Base-by-base conservation (phyloP, 2,329 filamentous ascomycete genomes). In the Calonectria hongkongensis region DNA sequence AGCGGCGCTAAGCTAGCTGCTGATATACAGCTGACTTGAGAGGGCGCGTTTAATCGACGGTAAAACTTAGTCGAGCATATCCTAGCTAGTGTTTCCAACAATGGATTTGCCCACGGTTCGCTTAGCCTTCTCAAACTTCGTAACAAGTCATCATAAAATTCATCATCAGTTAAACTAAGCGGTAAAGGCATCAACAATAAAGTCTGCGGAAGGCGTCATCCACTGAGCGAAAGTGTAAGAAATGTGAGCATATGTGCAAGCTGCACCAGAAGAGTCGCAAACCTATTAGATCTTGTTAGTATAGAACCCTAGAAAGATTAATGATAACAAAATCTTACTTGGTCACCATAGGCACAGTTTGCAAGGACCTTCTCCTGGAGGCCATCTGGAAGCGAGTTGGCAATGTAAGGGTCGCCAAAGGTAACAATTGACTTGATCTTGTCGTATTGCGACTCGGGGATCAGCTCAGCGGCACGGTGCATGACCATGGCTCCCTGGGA, bases 401-500 rank as follows among this genome's bases (percentile, higher is more conserved):
- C n/a, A 4, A 60, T 60, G 54, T 60, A 60, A 18, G 54, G 54
- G 33, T 60, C 54, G 7, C 54, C 54, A 18, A 60, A 60, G n/a
- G 54, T 60, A 21, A 60, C 54, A 12, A 60, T 36, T 0, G 54
- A 60, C 54, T 60, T 60, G 54, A 60, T 60, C 54, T 41, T 60
- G 9, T 6, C 54, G 8, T 41, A 60, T 1, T n/a, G 39, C 2
- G 36, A 15, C 36, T 60, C 54, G 3, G 54, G 54, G 6, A 60
- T 43, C n/a, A 60, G 21, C n/a, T 60, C 21, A 4, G 33, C 33
- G 1, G 54, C 54, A 25, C 54, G 54, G n/a, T 60, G 54, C 54
- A 60, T 41, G 33, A 60, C 54, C 54, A 60, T 60, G 33, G 54
- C 54, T 10, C 54, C 54, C 54, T 60, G 54, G 2, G 54, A 60